Percentiles rank a stretch among this genome's conserved stretches.
These are phyloP conservation scores for Fusarium sarcochroum DNA, from an alignment of 2,329 filamentous ascomycete genomes.

Conservation along the genomic window DNA sequence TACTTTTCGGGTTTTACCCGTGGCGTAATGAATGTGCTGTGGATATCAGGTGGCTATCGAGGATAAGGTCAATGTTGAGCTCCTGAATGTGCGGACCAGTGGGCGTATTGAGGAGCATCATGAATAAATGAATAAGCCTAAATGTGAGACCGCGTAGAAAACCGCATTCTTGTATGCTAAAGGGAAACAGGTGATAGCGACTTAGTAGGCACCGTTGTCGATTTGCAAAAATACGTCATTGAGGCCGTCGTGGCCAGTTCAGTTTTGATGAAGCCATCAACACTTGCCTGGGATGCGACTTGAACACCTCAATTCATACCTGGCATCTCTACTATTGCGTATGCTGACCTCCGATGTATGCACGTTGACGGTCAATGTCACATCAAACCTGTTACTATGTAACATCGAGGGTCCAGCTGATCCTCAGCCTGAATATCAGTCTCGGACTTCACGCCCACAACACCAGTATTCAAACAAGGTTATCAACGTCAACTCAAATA, in stretches of 20 bases:
- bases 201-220: not conserved
- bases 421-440: too few relatives aligned
- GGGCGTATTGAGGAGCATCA: not conserved
- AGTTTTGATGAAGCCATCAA: not conserved
- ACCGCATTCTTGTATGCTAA: not conserved
- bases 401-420: too few relatives aligned
- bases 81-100: not conserved
- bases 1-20: not conserved
- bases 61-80: conserved; percentile 1
- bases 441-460: not conserved
- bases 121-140: not conserved
- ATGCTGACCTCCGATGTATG: not conserved
- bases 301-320: not conserved
- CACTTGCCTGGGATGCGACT: not conserved
- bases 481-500: not conserved
- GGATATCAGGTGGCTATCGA: not conserved
- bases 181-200: not conserved
- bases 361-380: not conserved
- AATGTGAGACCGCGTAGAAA: not conserved
- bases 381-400: not conserved
- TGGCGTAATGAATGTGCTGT: conserved; percentile 14
- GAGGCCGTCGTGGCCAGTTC: not conserved
- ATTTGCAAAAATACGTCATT: not conserved
- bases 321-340: not conserved
- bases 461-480: not conserved